Base-by-base conservation (phyloP, 108 stramenopile species). In the Cyclotella baltica region DNA sequence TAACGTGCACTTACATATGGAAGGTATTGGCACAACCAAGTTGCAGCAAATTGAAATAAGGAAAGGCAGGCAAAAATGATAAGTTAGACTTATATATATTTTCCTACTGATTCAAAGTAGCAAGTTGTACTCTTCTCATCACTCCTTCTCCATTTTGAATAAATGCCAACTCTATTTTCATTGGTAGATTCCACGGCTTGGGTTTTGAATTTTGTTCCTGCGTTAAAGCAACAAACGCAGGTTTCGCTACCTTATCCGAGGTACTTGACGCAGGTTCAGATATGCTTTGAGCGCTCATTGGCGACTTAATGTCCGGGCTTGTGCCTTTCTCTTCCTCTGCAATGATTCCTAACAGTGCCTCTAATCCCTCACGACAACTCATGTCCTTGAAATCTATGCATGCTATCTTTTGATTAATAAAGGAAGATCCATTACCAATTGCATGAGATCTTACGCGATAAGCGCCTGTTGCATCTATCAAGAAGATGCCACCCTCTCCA, bases 381-480 rank as follows among this genome's bases (percentile, higher is more conserved):
- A 83, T 77, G 18, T n/a, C 46, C 28, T 33, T 63, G 57, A 83
- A 83, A 77, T 77, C 61, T 0, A 83, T 72, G 56, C 47, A 73
- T 23, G 47, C 72, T 67, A 83, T 72, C 6, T 62, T 65, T 50
- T 61, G 40, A 52, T 83, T 65, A 28, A 77, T 37, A 40, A 43
- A 77, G 73, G 31, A 86, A 55, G 55, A 82, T 8, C 88, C 90
- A 29, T 38, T 46, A 28, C 92, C 92, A 37, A 93, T 63, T 22
- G 90, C 90, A 76, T 88, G 83, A 20, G 89, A 89, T 34, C 89
- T 78, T 11, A 91, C 85, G 3, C 74, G 82, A 80, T 93, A 82
- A 0, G 87, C 66, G 18, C 92, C 92, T n/a, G 88, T 91, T 6
- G 85, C 65, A 81, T 93, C 92, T 0, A 93, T 82, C 37, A 91